Evolutionary conservation across 2,329 filamentous ascomycete species (phyloP), one percentile per base, ranked within the genome.

Genomic region (Ophiostoma populinum): DNA sequence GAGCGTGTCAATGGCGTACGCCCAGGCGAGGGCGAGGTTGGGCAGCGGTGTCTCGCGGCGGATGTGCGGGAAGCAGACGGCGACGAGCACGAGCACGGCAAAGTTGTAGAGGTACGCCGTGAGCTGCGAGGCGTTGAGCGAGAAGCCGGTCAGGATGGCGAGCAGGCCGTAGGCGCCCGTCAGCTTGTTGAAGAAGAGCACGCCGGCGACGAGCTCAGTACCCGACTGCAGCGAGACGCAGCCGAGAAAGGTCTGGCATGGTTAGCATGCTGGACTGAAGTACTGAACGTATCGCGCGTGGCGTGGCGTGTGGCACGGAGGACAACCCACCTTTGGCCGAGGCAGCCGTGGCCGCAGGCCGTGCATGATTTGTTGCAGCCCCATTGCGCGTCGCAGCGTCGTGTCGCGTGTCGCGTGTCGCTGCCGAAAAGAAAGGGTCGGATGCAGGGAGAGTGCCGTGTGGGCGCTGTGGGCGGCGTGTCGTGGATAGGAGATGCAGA

Each of bases 21-120:
- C 63, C 67, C 82, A 92, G 4, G 83, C 82, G 35, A 94, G 70
- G 3, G 74, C 70, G 18, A 94, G 65, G 46, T 75, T 80, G 49
- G 92, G 75, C 38, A 93, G 70, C 1, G 83, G 80, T 20, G 69
- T 75, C 49, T 82, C 78, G 47, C 71, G 68, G 43, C 80, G 76
- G 51, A 94, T 81, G 52, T 90, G 78, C 32, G 80, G 80, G 48
- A 80, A 68, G 32, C 92, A 74, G 47, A 73, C 68, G 34, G 70
- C 63, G 45, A 81, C 68, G 30, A 79, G 57, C 43, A 66, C 61
- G 43, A 93, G 71, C 19, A 80, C 68, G 42, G 70, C 47, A 41
- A 90, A 66, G 18, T 80, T 90, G 65, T 92, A 92, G 32, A 92
- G 66, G 63, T 93, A 94, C 66, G 92, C 90, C 39, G 79, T 80